phyloP scores from a whole-genome alignment of 2,329 filamentous ascomycete species.

The Ramichloridium luteum region DNA sequence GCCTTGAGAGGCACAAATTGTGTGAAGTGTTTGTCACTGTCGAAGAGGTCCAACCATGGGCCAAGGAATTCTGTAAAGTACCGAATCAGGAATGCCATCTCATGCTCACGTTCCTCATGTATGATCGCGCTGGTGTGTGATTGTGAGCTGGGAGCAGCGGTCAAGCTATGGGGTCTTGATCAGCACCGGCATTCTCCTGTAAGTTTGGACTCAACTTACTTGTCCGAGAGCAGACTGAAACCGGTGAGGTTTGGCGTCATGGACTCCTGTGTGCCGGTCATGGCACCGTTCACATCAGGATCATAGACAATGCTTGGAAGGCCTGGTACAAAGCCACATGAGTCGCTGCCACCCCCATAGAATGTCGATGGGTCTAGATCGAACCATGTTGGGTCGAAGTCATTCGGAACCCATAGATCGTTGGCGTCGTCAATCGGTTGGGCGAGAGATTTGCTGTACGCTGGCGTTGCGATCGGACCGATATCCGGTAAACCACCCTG shows the following conservation, averaged over 20 bases:
- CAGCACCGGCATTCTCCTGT: no score
- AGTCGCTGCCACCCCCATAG: conserved; percentile 20
- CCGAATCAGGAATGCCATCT: conserved; percentile 47
- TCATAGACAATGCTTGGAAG: conserved; percentile 23
- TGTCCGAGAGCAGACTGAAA: no score
- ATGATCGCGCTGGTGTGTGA: conserved; percentile 23
- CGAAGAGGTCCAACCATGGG: conserved; percentile 46
- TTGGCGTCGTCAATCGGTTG: no score
- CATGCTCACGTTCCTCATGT: conserved; percentile 35
- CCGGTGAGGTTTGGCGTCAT: no score
- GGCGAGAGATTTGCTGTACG: no score
- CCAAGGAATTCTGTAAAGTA: conserved; percentile 50
- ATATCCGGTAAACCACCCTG: no score
- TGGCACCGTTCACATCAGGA: no score
- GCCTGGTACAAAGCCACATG: conserved; percentile 23
- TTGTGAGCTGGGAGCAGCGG: conserved; percentile 20
- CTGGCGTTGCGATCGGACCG: no score
- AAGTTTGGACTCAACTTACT: no score
- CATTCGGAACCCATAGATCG: conserved; percentile 14
- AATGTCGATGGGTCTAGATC: conserved; percentile 21
- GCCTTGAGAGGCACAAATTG: conserved; percentile 48
- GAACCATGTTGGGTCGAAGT: conserved; percentile 23
- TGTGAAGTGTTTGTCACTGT: conserved; percentile 47
- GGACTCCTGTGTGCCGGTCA: no score
- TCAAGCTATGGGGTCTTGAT: no score